Base-by-base conservation (phyloP, 495 filamentous ascomycete genomes). In the Aspergillus cavernicola region DNA sequence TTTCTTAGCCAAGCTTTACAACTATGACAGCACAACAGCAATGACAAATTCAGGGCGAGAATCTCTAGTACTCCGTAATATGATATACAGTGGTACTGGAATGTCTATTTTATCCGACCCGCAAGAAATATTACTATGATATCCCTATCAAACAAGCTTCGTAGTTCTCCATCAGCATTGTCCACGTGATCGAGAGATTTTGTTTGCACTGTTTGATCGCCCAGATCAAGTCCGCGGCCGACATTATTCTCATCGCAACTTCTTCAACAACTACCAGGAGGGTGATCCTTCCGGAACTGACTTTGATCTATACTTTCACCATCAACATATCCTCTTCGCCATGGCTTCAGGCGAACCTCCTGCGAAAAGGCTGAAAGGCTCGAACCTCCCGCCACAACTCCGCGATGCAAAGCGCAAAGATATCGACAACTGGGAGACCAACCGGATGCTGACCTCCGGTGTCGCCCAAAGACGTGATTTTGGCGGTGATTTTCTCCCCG, bases 391-490 rank as follows among this genome's bases (percentile, higher is more conserved):
- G 32, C 52, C 63, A 39, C 60, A 64, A 15, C 59, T 75, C n/a
- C 72, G 71, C 59, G 70, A 77, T 51, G 74, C 72, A 66, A 92
- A 87, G 68, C 89, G 95, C 70, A 92, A 91, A 65, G 93, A 97
- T 64, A 87, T 88, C 20, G 93, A 98, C 76, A 91, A 90, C 23
- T 98, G 93, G 93, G 93, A 98, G 66, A 92, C 91, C 13, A 97
- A 99, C 70, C 89, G 93, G 32, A 97, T 99, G 95, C 83, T 97
- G 37, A 95, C 90, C 0, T 96, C 90, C 11, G 92, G 90, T 46
- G 92, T 97, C 41, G 95, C 95, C 13, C 95, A 97, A 67, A 74
- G 92, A 68, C 77, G 89, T 55, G 88, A 92, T 59, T 81, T 88
- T 58, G 84, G 86, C 26, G 77, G 80, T 19, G 89, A 92, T 58